Evolutionary conservation across 2,329 filamentous ascomycete genomes (phyloP).

Genomic region (Calonectria hongkongensis): DNA sequence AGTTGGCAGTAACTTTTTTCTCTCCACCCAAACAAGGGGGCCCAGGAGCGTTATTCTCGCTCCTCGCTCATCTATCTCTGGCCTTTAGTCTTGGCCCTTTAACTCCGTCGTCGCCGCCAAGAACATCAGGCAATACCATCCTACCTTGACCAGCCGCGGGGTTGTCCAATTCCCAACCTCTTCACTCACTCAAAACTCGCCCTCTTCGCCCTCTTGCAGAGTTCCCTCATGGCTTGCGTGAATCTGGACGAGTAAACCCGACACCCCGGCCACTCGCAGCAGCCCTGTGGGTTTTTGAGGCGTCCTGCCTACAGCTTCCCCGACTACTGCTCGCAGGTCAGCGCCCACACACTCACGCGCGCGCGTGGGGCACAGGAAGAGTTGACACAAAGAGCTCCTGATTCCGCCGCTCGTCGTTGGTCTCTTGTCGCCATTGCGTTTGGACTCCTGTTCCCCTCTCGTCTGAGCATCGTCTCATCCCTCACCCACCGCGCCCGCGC

Average conservation of each 20-base stretch:
- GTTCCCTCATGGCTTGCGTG: constrained; percentile 27
- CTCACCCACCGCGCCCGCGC: constrained; percentile 40
- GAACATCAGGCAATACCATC: constrained; percentile 18
- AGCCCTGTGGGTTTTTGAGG: constrained; percentile 37
- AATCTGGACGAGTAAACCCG: constrained; percentile 29
- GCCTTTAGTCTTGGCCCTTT: constrained; percentile 27
- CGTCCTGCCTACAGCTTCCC: constrained; percentile 25
- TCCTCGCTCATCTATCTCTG: constrained; percentile 34
- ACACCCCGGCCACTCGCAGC: constrained; percentile 33
- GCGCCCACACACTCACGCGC: constrained; percentile 23
- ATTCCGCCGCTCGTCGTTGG: constrained; percentile 37
- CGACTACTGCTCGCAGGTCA: constrained; percentile 29
- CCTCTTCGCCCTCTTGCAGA: background rate
- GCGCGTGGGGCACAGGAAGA: constrained; percentile 33
- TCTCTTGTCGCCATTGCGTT: constrained; percentile 40
- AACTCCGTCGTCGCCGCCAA: constrained; percentile 26
- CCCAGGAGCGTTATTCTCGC: constrained; percentile 23
- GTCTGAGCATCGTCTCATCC: constrained; percentile 55
- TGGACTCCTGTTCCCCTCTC: constrained; percentile 46
- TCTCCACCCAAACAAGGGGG: constrained; percentile 34
- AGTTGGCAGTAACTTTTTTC: constrained; percentile 28
- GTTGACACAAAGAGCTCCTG: constrained; percentile 28
- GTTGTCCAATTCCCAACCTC: constrained; percentile 37
- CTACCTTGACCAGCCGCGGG: constrained; percentile 24
- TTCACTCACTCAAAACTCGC: constrained; percentile 10